Base-by-base conservation (phyloP, 495 filamentous ascomycete species). In the Aspergillus cavernicola region DNA sequence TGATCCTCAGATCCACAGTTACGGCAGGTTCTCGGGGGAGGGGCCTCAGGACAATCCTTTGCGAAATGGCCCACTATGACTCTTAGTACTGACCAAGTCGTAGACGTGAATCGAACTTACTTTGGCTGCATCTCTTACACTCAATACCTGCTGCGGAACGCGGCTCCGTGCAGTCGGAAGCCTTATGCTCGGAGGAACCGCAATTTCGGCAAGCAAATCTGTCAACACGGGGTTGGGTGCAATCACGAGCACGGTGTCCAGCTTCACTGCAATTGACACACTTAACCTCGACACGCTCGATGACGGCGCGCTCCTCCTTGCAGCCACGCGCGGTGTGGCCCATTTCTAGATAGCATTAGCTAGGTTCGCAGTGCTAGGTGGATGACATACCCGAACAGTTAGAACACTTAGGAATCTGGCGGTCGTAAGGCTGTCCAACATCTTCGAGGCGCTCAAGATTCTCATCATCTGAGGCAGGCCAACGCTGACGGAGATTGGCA, bases 191-290 rank as follows among this genome's bases (percentile, higher is more conserved):
- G 23, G 75, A 72, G 52, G 85, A 65, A 80, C 83, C 83, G 79
- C 92, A 97, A 64, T 96, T 96, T 57, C 84, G 85, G 74, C 92
- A 97, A 15, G 80, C 83, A 55, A 77, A 82, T 50, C 73, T 79
- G 63, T 82, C 76, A 76, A 53, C 75, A 69, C 69, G 55, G 50
- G 75, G 66, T 53, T 87, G 80, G 58, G 85, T 62, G 73, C 91
- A 96, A 53, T 73, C 68, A 62, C 85, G 89, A 28, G 74, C 57
- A 19, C 79, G 80, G 56, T 96, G 91, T 13, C 91, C 91, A 24
- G 88, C 52, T 43, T 85, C 78, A 8, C 69, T 64, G 62, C 92
- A 98, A 67, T 92, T 91, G 64, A 72, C 79, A 67, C 93, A 97
- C 53, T 76, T 81, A 52, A 92, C 80, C 15, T 71, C 66, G 6